phyloP scores from a whole-genome alignment of 805 yeast species.

The Saturnispora sekii region DNA sequence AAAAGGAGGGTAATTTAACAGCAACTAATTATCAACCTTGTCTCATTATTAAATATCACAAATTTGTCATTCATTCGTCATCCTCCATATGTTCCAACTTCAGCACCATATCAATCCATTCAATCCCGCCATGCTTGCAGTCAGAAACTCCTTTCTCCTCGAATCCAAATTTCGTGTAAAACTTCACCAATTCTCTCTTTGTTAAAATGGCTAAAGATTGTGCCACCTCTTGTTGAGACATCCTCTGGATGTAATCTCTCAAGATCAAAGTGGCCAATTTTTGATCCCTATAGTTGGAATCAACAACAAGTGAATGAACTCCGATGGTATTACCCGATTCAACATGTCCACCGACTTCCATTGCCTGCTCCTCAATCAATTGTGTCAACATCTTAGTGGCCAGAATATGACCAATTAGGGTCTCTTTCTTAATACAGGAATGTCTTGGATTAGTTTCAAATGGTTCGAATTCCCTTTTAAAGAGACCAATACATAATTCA shows the following conservation, averaged over 20 bases:
- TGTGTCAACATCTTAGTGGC: conserved; percentile 57
- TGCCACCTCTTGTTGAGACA: conserved; percentile 81
- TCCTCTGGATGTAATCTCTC: conserved; percentile 84
- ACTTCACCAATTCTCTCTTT: conserved; percentile 57
- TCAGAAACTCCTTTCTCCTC: conserved; percentile 54
- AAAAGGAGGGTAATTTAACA: too few relatives aligned
- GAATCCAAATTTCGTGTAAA: conserved; percentile 79
- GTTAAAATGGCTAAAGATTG: conserved; percentile 67
- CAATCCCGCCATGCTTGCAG: conserved; percentile 46
- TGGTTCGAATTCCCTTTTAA: conserved; percentile 53
- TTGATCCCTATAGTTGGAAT: conserved; percentile 68
- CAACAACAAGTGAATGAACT: conserved; percentile 71
- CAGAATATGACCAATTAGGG: conserved; percentile 68
- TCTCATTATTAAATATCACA: not conserved
- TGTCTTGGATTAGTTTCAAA: conserved; percentile 27
- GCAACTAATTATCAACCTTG: too few relatives aligned
- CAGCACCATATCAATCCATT: conserved; percentile 50
- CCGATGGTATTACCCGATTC: conserved; percentile 71
- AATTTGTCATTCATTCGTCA: conserved; percentile 24
- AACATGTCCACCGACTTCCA: conserved; percentile 59
- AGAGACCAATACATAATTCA: conserved; percentile 82
- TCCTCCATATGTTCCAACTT: conserved; percentile 35
- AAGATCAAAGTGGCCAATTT: conserved; percentile 75
- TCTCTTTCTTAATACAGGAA: conserved; percentile 47
- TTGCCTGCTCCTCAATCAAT: conserved; percentile 44